Conservation (phyloP, 2,329 filamentous ascomycete species). For the Fusarium sp. region DNA sequence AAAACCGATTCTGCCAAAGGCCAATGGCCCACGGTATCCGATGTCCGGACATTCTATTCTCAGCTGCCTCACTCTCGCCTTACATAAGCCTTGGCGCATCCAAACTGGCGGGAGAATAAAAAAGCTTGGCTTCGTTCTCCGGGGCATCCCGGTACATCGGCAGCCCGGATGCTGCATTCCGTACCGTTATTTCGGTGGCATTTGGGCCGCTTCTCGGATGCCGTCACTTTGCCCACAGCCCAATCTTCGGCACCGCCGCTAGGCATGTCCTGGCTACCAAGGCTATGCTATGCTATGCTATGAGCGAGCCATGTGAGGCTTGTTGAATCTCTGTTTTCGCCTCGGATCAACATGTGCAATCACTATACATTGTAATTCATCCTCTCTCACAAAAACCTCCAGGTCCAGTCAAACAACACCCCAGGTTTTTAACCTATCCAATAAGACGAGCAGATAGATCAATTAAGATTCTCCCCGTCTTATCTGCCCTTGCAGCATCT, state of each 20-base stretch:
- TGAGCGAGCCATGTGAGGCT: too few species aligned
- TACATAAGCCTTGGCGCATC: constrained; percentile 28
- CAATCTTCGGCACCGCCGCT: constrained; percentile 18
- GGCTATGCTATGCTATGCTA: too few species aligned
- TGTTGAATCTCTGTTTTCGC: too few species aligned
- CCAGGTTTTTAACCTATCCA: constrained; percentile 33
- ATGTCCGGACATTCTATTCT: not conserved
- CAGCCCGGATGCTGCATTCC: constrained; percentile 30
- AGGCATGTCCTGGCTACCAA: not conserved
- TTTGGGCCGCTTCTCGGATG: constrained; percentile 15
- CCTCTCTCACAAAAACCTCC: constrained; percentile 5
- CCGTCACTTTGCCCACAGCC: constrained; percentile 14
- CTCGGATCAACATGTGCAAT: not conserved
- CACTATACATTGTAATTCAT: not conserved
- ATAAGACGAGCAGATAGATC: constrained; percentile 27
- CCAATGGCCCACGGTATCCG: too few species aligned
- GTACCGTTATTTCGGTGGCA: constrained; percentile 25
- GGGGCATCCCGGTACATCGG: constrained; percentile 36
- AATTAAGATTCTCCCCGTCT: constrained; percentile 34
- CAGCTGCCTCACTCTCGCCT: constrained; percentile 14
- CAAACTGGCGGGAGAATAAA: constrained; percentile 8
- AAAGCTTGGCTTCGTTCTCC: constrained; percentile 25
- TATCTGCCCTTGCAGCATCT: constrained; percentile 31
- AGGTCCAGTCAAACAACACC: constrained; percentile 20
- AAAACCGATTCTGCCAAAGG: not conserved